Base-by-base conservation (phyloP, 2,329 filamentous ascomycete species). In the Colletotrichum caudatum region DNA sequence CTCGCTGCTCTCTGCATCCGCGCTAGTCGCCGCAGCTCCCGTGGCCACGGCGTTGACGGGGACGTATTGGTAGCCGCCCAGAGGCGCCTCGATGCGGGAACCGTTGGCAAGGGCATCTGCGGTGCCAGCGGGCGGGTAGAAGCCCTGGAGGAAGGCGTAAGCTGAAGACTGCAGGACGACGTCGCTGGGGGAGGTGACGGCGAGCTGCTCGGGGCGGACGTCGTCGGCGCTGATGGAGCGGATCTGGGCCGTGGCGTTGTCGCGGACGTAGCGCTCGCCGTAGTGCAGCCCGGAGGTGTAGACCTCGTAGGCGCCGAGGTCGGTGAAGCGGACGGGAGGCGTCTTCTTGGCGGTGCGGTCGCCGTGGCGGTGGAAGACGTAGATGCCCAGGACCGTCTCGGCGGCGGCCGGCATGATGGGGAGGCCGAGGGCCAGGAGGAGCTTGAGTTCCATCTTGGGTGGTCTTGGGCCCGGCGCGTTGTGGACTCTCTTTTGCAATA, bases 361-460 rank as follows among this genome's bases (percentile, higher is more conserved):
- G 69, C 95, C 95, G 83, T 98, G 95, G 57, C 95, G 92, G 76
- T 94, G 90, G 85, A 97, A 97, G 81, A 97, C 90, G 81, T 95
- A 96, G 57, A 92, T 90, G 64, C 94, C 94, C 20, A 97, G 86
- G 37, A 96, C 86, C 0, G 91, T 93, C 83, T 97, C 93, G 26
- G 83, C 83, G 59, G 84, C 75, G 64, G 82, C 78, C 60, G 84
- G 76, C 53, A 84, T 80, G 73, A 84, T 75, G 69, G 85, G 29
- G 18, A 72, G 65, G 48, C 69, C 65, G 14, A 72, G 54, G 41
- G 69, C 76, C 53, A 72, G 46, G 68, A 84, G 72, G 33, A 81
- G 76, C 72, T 83, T 84, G 75, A 81, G 75, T 66, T 78, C 81
- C 84, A 85, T 85, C 62, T 69, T 64, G 26, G 60, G 3, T n/a